Percentiles rank a stretch among this genome's conserved stretches.
phyloP scores from a whole-genome alignment of 352 stramenopile genomes.

The Blastocystis sp. region DNA sequence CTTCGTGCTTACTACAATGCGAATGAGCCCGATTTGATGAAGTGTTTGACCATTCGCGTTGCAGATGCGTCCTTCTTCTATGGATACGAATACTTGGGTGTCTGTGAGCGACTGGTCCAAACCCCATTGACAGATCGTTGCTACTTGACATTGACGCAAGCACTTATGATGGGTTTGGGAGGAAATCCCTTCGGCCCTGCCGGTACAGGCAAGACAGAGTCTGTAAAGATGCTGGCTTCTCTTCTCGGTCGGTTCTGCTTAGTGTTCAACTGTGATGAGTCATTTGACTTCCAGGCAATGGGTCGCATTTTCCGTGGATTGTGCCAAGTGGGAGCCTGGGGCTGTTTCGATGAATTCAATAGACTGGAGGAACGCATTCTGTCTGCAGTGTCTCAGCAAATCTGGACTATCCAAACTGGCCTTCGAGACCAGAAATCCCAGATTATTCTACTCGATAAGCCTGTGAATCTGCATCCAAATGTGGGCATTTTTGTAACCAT shows the following conservation, averaged over 20 bases:
- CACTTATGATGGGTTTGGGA: constrained; percentile 95
- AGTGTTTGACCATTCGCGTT: constrained; percentile 71
- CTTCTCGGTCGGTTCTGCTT: constrained; percentile 96
- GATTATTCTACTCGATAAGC: constrained; percentile 88
- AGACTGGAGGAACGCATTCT: constrained; percentile 96
- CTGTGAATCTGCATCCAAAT: constrained; percentile 87
- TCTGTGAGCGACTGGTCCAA: constrained; percentile 96
- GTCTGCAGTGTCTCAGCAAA: constrained; percentile 98
- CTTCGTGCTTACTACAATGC: constrained; percentile 94
- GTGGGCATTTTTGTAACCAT: constrained; percentile 99
- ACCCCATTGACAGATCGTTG: constrained; percentile 98
- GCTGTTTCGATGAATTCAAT: constrained; percentile 99
- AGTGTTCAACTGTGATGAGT: constrained; percentile 99
- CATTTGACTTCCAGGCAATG: constrained; percentile 99
- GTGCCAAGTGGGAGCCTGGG: constrained; percentile 97
- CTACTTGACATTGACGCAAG: constrained; percentile 98
- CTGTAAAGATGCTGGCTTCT: constrained; percentile 95
- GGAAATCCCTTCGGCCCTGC: constrained; percentile 93
- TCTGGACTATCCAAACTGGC: constrained; percentile 96
- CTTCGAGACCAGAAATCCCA: constrained; percentile 75
- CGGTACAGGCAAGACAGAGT: constrained; percentile 99
- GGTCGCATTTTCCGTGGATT: constrained; percentile 97
- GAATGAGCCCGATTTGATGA: constrained; percentile 83
- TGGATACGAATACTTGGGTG: constrained; percentile 99
- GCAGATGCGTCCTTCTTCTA: constrained; percentile 97